Base-by-base conservation (phyloP, 495 filamentous ascomycete species). In the Amorphotheca resinae region DNA sequence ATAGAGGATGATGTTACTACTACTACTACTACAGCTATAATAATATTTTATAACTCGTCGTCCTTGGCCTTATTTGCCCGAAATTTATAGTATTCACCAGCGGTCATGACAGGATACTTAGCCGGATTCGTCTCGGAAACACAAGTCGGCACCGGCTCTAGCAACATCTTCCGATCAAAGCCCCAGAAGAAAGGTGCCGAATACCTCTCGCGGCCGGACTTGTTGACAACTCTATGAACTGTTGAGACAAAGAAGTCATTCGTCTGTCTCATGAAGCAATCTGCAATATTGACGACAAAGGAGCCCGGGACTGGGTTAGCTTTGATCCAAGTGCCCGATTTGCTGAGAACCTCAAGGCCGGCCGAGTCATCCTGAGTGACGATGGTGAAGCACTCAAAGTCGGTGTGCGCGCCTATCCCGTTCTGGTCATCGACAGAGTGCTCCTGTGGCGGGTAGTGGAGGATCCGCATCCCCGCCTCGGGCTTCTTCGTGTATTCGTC, bases 231-330 rank as follows among this genome's bases (percentile, higher is more conserved):
- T 1, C 64, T 60, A 38, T 70, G 66, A 8, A 65, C 50, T 1
- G 60, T 64, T 2, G 60, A 64, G 25, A 53, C 54, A 40, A 65
- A 69, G 15, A 38, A 58, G 31, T 57, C 55, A 36, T 65, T 64
- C 4, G 64, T 62, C 58, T 58, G 59, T 4, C 72, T 59, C 61
- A 70, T 66, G 58, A 80, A 57, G 46, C 72, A 72, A 49, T 79
- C 76, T 0, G 72, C 77, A 44, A 82, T 72, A 54, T 82, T 82
- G 33, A 80, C 71, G 4, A 79, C 76, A 7, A 77, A 52, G 0
- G 74, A 70, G 6, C 70, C 73, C 22, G 63, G 46, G 22, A 77
- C 59, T 0, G 74, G 74, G 15, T 59, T 49, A 11, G 57, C 73
- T 49, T 66, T 65, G 7, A 78, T 46, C 72, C 70, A 76, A 36